phyloP scores from a whole-genome alignment of 352 stramenopile species.

The Pythium chondricola region DNA sequence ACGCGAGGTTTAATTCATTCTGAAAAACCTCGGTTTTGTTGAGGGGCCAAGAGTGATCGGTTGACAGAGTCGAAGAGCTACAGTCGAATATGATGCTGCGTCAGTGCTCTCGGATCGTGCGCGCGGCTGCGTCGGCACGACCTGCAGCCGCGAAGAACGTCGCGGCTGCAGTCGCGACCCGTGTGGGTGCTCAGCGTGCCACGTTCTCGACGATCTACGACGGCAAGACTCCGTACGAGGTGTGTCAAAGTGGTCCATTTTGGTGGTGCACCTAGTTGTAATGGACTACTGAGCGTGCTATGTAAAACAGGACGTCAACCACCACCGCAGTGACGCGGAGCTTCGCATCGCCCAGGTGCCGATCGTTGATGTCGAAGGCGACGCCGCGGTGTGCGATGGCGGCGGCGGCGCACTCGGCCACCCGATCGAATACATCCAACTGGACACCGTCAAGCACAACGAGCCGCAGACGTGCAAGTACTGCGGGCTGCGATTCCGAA shows the following conservation, averaged over 20 bases:
- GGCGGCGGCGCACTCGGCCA: constrained; percentile 95
- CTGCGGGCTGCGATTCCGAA: constrained; percentile 89
- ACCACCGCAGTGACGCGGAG: constrained; percentile 88
- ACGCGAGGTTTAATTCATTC: constrained; percentile 9
- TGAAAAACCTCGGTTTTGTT: constrained; percentile 15
- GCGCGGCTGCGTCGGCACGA: constrained; percentile 1
- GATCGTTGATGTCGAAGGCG: constrained; percentile 88
- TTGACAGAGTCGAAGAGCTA: constrained; percentile 1
- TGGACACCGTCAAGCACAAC: constrained; percentile 80
- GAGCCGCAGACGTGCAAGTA: constrained; percentile 88
- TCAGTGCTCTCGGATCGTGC: constrained; percentile 31
- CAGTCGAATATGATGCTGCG: constrained; percentile 36
- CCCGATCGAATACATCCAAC: constrained; percentile 94
- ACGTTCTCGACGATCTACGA: constrained; percentile 72
- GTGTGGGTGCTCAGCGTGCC: constrained; percentile 22
- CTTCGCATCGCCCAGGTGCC: constrained; percentile 81
- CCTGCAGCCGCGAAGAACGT: constrained; percentile 11
- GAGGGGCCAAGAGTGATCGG: constrained; percentile 5
- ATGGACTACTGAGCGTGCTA: too few species aligned
- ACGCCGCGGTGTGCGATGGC: constrained; percentile 93
- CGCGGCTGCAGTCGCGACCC: not conserved
- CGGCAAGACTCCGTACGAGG: constrained; percentile 51
- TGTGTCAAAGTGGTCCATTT: constrained; percentile 14
- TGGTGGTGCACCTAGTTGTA: constrained; percentile 8
- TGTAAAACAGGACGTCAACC: constrained; percentile 66